Evolutionary conservation across 352 stramenopile genomes (phyloP).

Genomic region (Phytophthora parvispora): DNA sequence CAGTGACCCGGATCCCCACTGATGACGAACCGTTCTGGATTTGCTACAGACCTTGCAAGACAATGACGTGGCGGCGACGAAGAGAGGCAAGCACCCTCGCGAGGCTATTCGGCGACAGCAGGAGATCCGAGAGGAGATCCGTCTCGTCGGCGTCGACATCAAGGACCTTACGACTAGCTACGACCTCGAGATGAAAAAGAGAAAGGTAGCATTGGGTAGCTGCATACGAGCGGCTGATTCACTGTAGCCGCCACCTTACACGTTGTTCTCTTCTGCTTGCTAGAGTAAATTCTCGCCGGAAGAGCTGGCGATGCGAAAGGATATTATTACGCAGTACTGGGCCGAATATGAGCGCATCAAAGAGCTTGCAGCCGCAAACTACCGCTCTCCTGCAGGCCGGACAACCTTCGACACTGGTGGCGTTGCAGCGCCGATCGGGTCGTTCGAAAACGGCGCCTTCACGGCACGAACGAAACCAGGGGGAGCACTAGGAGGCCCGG

Average conservation of each 20-base stretch:
- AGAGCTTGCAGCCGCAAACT: conserved; percentile 71
- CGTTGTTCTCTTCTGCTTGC: neutral
- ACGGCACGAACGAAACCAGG: conserved; percentile 41
- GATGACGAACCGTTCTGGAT: conserved; percentile 1
- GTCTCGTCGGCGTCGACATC: conserved; percentile 77
- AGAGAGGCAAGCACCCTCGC: conserved; percentile 77
- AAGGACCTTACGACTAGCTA: conserved; percentile 77
- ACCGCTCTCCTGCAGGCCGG: conserved; percentile 56
- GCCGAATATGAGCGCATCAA: conserved; percentile 85
- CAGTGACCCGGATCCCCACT: neutral
- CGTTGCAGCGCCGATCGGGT: conserved; percentile 56
- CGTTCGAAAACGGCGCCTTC: conserved; percentile 75
- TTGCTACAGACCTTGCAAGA: conserved; percentile 73
- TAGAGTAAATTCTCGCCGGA: conserved; percentile 86
- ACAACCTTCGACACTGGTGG: conserved; percentile 60
- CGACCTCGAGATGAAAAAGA: conserved; percentile 85
- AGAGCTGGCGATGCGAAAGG: conserved; percentile 82
- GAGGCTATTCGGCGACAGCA: conserved; percentile 86
- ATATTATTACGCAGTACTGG: conserved; percentile 84
- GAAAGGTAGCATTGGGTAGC: conserved; percentile 53
- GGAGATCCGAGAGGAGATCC: conserved; percentile 86
- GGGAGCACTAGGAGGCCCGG: conserved; percentile 23
- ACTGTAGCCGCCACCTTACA: neutral
- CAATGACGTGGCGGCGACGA: conserved; percentile 61
- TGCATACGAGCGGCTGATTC: neutral